Evolutionary conservation across 2,329 filamentous ascomycete species (phyloP).

Genomic region (Thelonectria blattea): DNA sequence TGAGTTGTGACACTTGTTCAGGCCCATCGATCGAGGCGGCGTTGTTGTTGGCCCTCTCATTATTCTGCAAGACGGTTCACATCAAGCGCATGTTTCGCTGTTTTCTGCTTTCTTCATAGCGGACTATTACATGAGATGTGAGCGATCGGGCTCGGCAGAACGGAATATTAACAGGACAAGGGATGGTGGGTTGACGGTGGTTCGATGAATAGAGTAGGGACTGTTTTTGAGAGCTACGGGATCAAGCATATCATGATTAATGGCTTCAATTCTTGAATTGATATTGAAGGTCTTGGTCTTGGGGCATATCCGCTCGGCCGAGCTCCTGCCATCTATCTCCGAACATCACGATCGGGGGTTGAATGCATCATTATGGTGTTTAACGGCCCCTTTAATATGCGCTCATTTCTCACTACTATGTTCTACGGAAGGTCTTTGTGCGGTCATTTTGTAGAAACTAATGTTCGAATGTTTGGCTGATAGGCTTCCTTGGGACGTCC

Average conservation of each 20-base stretch:
- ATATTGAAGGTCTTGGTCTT: neutral
- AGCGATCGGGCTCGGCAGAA: neutral
- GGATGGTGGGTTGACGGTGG: no score
- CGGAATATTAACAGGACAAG: neutral
- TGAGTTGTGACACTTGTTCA: neutral
- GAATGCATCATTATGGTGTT: neutral
- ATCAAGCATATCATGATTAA: neutral
- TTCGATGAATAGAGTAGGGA: neutral
- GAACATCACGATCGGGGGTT: slow-evolving; percentile 4
- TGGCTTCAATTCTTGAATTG: neutral
- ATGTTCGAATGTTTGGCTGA: no score
- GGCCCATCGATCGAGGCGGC: neutral
- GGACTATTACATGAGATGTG: neutral
- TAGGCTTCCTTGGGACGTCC: no score
- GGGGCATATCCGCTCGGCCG: neutral
- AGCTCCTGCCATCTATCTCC: neutral
- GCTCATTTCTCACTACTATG: no score
- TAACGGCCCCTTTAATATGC: no score
- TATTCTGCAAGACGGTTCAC: no score
- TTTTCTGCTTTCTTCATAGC: neutral
- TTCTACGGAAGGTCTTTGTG: no score
- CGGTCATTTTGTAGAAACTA: no score
- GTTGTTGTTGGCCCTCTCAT: neutral
- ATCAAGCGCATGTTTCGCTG: neutral
- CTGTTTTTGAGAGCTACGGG: neutral